Percentiles rank a stretch among this genome's conserved stretches.
phyloP scores from a whole-genome alignment of 345 rosid genomes.

The Aegle marmelos region DNA sequence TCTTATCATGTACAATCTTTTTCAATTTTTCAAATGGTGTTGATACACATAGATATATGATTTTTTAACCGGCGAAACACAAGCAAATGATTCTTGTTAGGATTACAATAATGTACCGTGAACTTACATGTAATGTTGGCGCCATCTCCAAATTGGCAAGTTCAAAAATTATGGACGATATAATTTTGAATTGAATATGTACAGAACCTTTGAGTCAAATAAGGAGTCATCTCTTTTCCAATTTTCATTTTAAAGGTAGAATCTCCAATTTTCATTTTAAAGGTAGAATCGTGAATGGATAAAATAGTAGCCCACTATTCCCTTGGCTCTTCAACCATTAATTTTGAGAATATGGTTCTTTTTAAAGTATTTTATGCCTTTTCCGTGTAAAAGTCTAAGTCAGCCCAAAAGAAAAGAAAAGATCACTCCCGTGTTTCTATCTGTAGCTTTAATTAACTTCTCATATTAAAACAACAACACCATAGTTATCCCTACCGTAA shows the following conservation, averaged over 20 bases:
- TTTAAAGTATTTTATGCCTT: not conserved
- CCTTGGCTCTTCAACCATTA: not conserved
- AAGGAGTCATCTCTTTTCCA: not conserved
- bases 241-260: too few relatives aligned
- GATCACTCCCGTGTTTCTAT: constrained; percentile 10
- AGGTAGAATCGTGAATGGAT: constrained; percentile 10
- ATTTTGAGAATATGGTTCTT: not conserved
- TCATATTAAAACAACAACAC: not conserved
- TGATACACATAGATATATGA: too few relatives aligned
- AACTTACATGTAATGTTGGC: constrained; percentile 14
- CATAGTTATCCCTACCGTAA: not conserved
- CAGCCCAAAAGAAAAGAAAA: not conserved
- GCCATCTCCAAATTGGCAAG: constrained; percentile 13
- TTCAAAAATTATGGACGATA: not conserved
- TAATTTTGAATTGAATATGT: not conserved
- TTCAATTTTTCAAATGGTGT: too few relatives aligned
- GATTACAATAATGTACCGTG: too few relatives aligned
- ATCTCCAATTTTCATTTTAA: too few relatives aligned
- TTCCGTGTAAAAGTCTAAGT: not conserved
- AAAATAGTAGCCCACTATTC: not conserved
- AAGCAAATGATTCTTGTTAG: too few relatives aligned
- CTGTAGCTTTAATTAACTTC: constrained; percentile 8
- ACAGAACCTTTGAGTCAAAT: not conserved
- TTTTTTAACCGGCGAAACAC: too few relatives aligned
- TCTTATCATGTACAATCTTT: too few relatives aligned